These are phyloP conservation scores for Umbelopsis isabellina DNA, from an alignment of 192 early-diverging fungal genomes.

Conservation along the genomic window DNA sequence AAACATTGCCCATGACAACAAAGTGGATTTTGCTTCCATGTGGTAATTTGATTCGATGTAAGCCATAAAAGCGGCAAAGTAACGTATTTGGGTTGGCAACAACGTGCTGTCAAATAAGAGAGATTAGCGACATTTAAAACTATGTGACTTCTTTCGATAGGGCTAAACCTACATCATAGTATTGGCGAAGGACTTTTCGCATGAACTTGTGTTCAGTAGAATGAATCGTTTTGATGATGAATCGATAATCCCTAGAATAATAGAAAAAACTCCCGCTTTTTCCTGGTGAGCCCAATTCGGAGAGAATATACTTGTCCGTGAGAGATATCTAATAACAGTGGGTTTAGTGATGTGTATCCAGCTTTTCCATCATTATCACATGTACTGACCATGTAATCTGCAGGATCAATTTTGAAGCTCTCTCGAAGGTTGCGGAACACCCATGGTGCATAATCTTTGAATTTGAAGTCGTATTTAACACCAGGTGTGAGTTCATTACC, in stretches of 20 bases:
- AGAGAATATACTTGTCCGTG: slow-evolving; percentile 95
- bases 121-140: background rate
- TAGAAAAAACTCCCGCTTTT: slow-evolving; percentile 98
- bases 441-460: slow-evolving; percentile 99
- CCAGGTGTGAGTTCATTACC: slow-evolving; percentile 96
- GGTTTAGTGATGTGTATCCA: background rate
- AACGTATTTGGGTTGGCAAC: slow-evolving; percentile 89
- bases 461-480: slow-evolving; percentile 97
- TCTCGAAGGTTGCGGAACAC: slow-evolving; percentile 92
- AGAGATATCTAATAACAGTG: slow-evolving; percentile 68
- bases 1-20: slow-evolving; percentile 99
- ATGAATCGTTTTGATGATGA: slow-evolving; percentile 99
- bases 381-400: slow-evolving; percentile 84
- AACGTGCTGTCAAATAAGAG: slow-evolving; percentile 64
- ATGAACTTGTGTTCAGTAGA: slow-evolving; percentile 95
- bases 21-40: slow-evolving; percentile 95
- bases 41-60: slow-evolving; percentile 95
- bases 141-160: background rate
- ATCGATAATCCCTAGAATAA: slow-evolving; percentile 96
- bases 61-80: slow-evolving; percentile 91
- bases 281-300: slow-evolving; percentile 92
- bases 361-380: background rate
- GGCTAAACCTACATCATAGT: slow-evolving; percentile 70
- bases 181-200: slow-evolving; percentile 82
- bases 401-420: slow-evolving; percentile 84